Evolutionary conservation across 805 yeast species (phyloP), one percentile per base, ranked within the genome.

Genomic region (Wickerhamiella parazyma): DNA sequence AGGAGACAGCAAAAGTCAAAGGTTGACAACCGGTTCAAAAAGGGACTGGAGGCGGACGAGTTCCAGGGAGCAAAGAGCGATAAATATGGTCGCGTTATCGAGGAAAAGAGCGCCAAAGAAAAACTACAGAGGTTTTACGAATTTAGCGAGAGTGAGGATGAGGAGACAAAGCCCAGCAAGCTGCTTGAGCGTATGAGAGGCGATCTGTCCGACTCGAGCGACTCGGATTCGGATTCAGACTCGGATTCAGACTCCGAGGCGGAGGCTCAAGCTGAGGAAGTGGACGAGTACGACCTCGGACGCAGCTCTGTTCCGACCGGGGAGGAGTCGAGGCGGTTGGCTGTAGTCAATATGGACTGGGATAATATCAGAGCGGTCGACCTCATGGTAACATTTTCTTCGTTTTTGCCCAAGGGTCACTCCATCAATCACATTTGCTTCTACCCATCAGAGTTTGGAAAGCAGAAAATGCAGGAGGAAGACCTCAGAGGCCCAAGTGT

Each of bases 261-360:
- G 3, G 53, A 46, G 4, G 53, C 46, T 14, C 52, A 46, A 7
- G 37, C 35, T 4, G 20, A 25, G 7, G 53, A 42, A 19, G 56
- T 55, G 4, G 65, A 57, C 8, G 65, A 58, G 31, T 65, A 59
- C 6, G 62, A 55, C 10, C 70, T 67, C 22, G 33, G 47, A 2
- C 16, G 28, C 18, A 66, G 65, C 8, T 71, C 73, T 42, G 81
- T 91, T n/a, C 86, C 82, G 39, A 79, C 76, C 41, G 93, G 95
- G 37, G 95, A 89, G 2, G 94, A 95, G 24, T 70, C 94, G 1
- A 66, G 65, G 26, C 67, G 82, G 5, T 68, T 91, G 55, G 98
- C 98, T 0, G 95, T 80, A 1, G 97, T 91, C 24, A 91, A 91
- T 56, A 68, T 91, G 72, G 98, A 91, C 58, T 91, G 98, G 98